Evolutionary conservation across 2,329 filamentous ascomycete species (phyloP).

Genomic region (Beauveria medogensis): DNA sequence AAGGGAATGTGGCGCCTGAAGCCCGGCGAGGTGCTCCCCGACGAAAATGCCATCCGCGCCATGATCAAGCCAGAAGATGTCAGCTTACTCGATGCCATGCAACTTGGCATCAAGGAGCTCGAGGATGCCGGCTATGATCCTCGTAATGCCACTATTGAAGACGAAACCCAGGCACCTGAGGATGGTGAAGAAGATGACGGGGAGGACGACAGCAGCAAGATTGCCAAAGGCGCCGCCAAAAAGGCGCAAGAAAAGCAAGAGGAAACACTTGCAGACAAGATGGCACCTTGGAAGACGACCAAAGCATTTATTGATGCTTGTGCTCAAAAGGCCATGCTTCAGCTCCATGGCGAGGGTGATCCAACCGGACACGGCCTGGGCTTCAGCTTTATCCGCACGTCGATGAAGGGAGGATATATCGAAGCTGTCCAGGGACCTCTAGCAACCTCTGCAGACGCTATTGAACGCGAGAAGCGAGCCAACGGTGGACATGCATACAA

Average conservation of each 20-base stretch:
- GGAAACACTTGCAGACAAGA: slow-evolving; percentile 74
- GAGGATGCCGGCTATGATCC: slow-evolving; percentile 81
- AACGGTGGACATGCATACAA: slow-evolving; percentile 97
- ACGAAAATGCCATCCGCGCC: slow-evolving; percentile 69
- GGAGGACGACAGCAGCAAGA: slow-evolving; percentile 33
- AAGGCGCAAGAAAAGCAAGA: slow-evolving; percentile 42
- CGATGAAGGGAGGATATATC: slow-evolving; percentile 95
- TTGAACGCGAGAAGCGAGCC: slow-evolving; percentile 77
- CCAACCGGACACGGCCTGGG: slow-evolving; percentile 88
- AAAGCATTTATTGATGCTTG: slow-evolving; percentile 95
- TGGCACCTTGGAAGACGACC: slow-evolving; percentile 93
- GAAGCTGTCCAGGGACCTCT: slow-evolving; percentile 65
- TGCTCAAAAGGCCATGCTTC: slow-evolving; percentile 92
- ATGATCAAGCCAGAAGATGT: slow-evolving; percentile 96
- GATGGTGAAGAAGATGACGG: slow-evolving; percentile 52
- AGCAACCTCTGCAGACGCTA: slow-evolving; percentile 69
- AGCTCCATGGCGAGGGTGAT: slow-evolving; percentile 88
- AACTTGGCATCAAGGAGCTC: slow-evolving; percentile 84
- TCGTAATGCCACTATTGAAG: slow-evolving; percentile 52
- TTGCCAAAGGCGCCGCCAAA: slow-evolving; percentile 30
- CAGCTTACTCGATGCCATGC: slow-evolving; percentile 91
- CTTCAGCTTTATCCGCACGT: slow-evolving; percentile 95
- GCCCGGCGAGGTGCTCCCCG: slow-evolving; percentile 64
- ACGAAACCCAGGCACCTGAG: slow-evolving; percentile 55
- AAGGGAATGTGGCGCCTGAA: slow-evolving; percentile 77